These are phyloP conservation scores for Piedraia hortae DNA, from an alignment of 2,329 filamentous ascomycete genomes.

Conservation along the genomic window DNA sequence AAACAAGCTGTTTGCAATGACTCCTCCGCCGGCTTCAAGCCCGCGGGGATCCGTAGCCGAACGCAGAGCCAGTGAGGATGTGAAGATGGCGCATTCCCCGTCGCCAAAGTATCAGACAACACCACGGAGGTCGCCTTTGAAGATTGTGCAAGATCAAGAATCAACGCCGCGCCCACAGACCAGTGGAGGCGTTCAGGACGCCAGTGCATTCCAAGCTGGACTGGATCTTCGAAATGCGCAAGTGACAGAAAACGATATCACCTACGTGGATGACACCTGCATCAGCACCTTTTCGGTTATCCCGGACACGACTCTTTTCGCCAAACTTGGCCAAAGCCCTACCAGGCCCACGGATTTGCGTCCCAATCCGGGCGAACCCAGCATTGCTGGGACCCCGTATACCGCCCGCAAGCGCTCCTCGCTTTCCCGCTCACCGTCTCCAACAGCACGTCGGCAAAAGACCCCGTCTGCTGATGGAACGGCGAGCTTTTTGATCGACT, in stretches of 20 bases:
- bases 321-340: constrained; percentile 32
- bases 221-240: constrained; percentile 6
- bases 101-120: constrained; percentile 7
- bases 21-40: constrained; percentile 6
- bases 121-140: constrained; percentile 8
- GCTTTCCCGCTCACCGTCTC: constrained; percentile 19
- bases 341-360: constrained; percentile 13
- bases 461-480: constrained; percentile 28
- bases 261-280: constrained; percentile 34
- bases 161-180: constrained; percentile 7
- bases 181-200: constrained; percentile 5
- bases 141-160: constrained; percentile 3
- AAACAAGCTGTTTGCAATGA: constrained; percentile 6
- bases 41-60: constrained; percentile 3
- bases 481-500: constrained; percentile 60
- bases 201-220: constrained; percentile 5
- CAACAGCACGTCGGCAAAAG: constrained; percentile 25
- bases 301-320: constrained; percentile 63
- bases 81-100: constrained; percentile 10
- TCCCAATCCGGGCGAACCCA: constrained; percentile 4
- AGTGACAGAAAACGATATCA: constrained; percentile 10
- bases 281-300: constrained; percentile 78
- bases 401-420: constrained; percentile 19
- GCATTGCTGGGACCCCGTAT: constrained; percentile 20
- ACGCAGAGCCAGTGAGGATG: constrained; percentile 7